These are phyloP conservation scores for Phytophthora cactorum DNA, from an alignment of 352 stramenopile genomes.

Conservation along the genomic window DNA sequence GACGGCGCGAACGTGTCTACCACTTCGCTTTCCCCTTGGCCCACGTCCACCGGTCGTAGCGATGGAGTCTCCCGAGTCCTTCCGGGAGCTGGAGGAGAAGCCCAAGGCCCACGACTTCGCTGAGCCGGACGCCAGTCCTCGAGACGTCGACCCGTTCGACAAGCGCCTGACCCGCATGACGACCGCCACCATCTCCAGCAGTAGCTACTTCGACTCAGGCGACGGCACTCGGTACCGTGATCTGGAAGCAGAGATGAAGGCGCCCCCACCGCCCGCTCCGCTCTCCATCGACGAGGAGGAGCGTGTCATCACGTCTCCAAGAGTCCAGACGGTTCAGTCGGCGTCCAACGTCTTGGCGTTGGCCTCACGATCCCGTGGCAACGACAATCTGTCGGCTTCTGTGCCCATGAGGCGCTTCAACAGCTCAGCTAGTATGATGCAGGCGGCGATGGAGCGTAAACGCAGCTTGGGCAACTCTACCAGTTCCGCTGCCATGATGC, in stretches of 20 bases:
- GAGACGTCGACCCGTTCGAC: constrained; percentile 22
- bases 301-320: constrained; percentile 1
- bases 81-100: constrained; percentile 29
- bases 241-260: constrained; percentile 17
- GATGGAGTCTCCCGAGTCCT: constrained; percentile 26
- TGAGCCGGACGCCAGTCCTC: background rate
- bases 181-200: constrained; percentile 29
- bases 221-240: constrained; percentile 23
- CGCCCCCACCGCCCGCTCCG: constrained; percentile 7
- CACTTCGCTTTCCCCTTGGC: background rate
- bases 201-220: constrained; percentile 35
- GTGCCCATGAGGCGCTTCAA: constrained; percentile 42
- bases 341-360: constrained; percentile 43
- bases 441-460: constrained; percentile 31
- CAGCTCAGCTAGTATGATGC: constrained; percentile 35
- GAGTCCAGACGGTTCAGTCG: constrained; percentile 24
- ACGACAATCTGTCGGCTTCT: constrained; percentile 26
- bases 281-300: constrained; percentile 30
- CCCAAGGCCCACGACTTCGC: constrained; percentile 8
- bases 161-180: constrained; percentile 18
- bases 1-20: constrained; percentile 11
- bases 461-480: constrained; percentile 22
- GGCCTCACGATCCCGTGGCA: constrained; percentile 17
- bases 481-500: constrained; percentile 26
- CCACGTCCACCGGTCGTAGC: constrained; percentile 2